These are phyloP conservation scores for Funneliformis caledonium DNA, from an alignment of 371 early-diverging fungal genomes.

Conservation along the genomic window DNA sequence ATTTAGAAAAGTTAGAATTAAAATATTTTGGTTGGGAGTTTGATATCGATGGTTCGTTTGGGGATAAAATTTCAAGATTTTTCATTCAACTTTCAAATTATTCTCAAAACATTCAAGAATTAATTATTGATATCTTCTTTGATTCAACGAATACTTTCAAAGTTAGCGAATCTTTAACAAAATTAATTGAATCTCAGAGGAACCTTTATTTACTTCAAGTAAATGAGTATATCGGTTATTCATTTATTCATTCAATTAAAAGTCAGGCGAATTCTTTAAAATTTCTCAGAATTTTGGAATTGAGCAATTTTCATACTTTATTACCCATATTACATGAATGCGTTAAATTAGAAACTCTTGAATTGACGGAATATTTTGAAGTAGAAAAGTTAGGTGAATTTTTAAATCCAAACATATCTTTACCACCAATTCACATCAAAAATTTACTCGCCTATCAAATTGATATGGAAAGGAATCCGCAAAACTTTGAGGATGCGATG, in stretches of 20 bases:
- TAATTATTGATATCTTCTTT: background rate
- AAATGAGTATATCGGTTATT: background rate
- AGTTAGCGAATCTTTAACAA: background rate
- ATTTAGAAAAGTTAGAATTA: constrained; percentile 6
- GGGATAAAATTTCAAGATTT: background rate
- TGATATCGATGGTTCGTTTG: background rate
- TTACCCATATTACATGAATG: background rate
- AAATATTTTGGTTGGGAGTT: background rate
- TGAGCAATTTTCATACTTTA: constrained; percentile 6
- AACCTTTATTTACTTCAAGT: background rate
- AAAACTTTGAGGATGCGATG: background rate
- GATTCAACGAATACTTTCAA: background rate
- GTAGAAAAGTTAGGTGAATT: background rate
- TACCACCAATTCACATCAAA: background rate
- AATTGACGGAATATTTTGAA: constrained; percentile 2
- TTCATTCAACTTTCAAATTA: background rate
- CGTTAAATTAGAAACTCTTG: constrained; percentile 4
- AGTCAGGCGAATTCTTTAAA: background rate
- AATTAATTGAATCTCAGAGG: constrained; percentile 7
- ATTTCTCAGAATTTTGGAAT: background rate
- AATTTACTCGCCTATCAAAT: background rate
- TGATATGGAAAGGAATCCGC: background rate
- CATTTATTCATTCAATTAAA: background rate
- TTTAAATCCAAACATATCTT: background rate
- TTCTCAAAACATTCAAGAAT: background rate